These are phyloP conservation scores for Alliaria petiolata DNA, from an alignment of 345 rosid species.

Conservation along the genomic window DNA sequence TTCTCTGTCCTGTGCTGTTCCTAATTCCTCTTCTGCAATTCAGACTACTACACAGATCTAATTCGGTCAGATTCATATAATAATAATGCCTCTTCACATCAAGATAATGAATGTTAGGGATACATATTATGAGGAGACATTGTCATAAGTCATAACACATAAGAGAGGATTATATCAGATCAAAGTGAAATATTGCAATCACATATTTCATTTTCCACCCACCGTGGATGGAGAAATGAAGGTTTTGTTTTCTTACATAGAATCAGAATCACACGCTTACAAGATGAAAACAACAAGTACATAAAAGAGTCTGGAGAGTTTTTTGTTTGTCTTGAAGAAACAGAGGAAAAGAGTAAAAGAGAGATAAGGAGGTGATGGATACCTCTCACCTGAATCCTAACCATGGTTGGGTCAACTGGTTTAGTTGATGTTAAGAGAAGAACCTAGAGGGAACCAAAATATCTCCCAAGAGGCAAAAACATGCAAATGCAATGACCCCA, in stretches of 20 bases:
- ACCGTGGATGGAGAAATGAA: constrained; percentile 29
- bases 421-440: constrained; percentile 40
- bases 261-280: constrained; percentile 22
- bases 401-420: constrained; percentile 81
- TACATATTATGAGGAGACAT: neutral
- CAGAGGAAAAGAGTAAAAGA: constrained; percentile 24
- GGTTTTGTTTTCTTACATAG: constrained; percentile 26
- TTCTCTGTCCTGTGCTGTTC: neutral
- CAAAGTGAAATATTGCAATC: constrained; percentile 23
- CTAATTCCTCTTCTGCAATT: neutral
- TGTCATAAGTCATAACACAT: neutral
- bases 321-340: constrained; percentile 15
- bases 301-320: constrained; percentile 6
- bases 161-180: neutral
- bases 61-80: neutral
- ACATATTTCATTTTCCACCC: constrained; percentile 29
- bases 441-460: constrained; percentile 81
- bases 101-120: neutral
- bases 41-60: neutral
- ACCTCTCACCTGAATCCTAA: constrained; percentile 73
- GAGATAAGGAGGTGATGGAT: constrained; percentile 30
- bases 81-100: neutral
- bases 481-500: constrained; percentile 61
- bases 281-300: constrained; percentile 23
- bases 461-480: constrained; percentile 70